phyloP scores from a whole-genome alignment of 768 basidiomycete species.

The Amanita jacksonii region DNA sequence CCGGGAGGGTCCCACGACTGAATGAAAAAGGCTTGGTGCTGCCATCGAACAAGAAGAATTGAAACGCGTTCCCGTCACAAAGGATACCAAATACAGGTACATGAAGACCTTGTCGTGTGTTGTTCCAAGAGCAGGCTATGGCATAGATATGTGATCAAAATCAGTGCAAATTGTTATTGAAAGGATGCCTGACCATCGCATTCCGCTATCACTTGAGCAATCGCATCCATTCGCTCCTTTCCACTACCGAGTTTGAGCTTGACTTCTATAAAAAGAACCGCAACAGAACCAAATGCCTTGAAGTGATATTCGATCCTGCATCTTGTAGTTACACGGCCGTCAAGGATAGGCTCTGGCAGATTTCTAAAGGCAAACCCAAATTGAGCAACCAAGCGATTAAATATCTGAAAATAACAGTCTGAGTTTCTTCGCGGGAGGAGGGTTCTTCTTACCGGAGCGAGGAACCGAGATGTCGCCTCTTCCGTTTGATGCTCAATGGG shows the following conservation, averaged over 20 bases:
- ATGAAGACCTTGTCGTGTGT: slow-evolving; percentile 4
- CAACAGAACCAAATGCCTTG: slow-evolving; percentile 13
- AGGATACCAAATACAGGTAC: slow-evolving; percentile 12
- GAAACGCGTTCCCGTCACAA: slow-evolving; percentile 11
- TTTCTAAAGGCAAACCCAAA: slow-evolving; percentile 15
- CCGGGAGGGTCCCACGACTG: background rate
- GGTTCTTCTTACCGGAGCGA: slow-evolving; percentile 13
- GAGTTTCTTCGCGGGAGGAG: slow-evolving; percentile 11
- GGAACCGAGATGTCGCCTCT: slow-evolving; percentile 15
- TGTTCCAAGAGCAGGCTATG: background rate
- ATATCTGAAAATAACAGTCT: slow-evolving; percentile 11
- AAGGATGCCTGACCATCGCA: slow-evolving; percentile 11
- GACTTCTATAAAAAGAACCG: slow-evolving; percentile 15
- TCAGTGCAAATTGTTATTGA: too few relatives aligned
- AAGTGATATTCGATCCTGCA: slow-evolving; percentile 14
- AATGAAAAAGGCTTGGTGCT: slow-evolving; percentile 5
- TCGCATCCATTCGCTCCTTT: slow-evolving; percentile 8
- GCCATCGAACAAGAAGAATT: slow-evolving; percentile 13
- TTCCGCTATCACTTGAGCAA: slow-evolving; percentile 11
- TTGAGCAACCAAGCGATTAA: slow-evolving; percentile 13
- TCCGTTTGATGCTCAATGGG: slow-evolving; percentile 13
- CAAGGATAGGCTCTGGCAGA: slow-evolving; percentile 13
- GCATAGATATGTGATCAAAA: background rate
- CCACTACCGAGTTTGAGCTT: slow-evolving; percentile 12
- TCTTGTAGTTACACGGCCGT: slow-evolving; percentile 6